Evolutionary conservation across 1,139 yeast species (phyloP).

Genomic region (Lodderomyces metapsilosis): DNA sequence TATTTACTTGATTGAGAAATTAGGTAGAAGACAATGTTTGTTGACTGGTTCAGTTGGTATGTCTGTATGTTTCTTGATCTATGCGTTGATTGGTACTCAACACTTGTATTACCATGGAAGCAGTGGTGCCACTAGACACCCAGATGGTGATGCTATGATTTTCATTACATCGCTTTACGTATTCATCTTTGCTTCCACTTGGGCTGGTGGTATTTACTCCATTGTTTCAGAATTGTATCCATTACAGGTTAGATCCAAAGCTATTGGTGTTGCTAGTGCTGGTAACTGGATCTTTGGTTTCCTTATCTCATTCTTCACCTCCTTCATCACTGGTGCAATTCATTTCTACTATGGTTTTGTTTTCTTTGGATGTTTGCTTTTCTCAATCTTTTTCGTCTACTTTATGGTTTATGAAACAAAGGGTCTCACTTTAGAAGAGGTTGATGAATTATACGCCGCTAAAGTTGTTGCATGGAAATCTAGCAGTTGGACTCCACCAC

Average conservation of each 20-base stretch:
- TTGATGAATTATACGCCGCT: conserved; percentile 57
- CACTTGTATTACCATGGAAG: conserved; percentile 56
- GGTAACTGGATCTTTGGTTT: conserved; percentile 82
- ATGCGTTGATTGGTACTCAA: conserved; percentile 60
- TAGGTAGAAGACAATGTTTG: conserved; percentile 70
- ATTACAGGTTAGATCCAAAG: conserved; percentile 74
- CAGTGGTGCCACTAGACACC: conserved; percentile 30
- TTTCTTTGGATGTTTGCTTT: conserved; percentile 64
- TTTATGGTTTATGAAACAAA: conserved; percentile 61
- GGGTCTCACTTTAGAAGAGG: conserved; percentile 61
- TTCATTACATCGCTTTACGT: conserved; percentile 77
- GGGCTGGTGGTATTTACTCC: conserved; percentile 86
- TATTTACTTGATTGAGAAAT: conserved; percentile 61
- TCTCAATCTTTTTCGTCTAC: conserved; percentile 54
- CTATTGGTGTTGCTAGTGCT: conserved; percentile 72
- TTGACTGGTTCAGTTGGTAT: conserved; percentile 47
- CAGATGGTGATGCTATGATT: conserved; percentile 74
- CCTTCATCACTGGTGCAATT: conserved; percentile 54
- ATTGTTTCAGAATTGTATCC: conserved; percentile 80
- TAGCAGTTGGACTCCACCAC: conserved; percentile 43
- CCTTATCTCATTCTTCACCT: conserved; percentile 72
- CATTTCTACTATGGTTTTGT: conserved; percentile 66
- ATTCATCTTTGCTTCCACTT: conserved; percentile 78
- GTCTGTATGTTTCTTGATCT: conserved; percentile 59
- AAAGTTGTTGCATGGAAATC: conserved; percentile 49